Percentiles rank a stretch among this genome's conserved stretches.
These are phyloP conservation scores for Penicillium antarcticum DNA, from an alignment of 495 filamentous ascomycete species.

Conservation along the genomic window DNA sequence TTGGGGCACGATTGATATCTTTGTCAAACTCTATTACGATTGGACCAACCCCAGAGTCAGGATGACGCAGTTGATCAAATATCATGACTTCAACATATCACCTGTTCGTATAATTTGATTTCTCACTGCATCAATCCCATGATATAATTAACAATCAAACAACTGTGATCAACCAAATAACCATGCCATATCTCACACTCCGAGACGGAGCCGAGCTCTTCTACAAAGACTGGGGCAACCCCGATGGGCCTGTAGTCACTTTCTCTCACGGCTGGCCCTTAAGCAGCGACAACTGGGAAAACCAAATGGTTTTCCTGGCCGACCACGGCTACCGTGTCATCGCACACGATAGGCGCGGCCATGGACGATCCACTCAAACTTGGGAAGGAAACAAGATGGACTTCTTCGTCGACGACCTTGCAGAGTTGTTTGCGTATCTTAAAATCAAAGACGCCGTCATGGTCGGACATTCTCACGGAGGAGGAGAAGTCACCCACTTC, in stretches of 20 bases:
- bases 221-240: constrained; percentile 42
- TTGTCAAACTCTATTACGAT: too few species aligned
- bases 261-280: constrained; percentile 44
- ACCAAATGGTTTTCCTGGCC: constrained; percentile 39
- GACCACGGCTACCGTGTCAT: constrained; percentile 36
- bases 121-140: too few species aligned
- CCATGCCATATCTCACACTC: constrained; percentile 27
- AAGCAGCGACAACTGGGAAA: constrained; percentile 40
- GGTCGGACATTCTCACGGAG: constrained; percentile 42
- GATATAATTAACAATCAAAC: too few species aligned
- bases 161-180: neutral
- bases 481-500: constrained; percentile 37
- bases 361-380: constrained; percentile 39
- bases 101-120: too few species aligned
- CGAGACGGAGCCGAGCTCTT: constrained; percentile 33
- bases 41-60: too few species aligned
- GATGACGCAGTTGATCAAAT: too few species aligned
- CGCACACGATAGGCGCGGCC: constrained; percentile 42
- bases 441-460: constrained; percentile 30
- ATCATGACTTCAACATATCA: too few species aligned
- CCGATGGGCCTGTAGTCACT: constrained; percentile 21
- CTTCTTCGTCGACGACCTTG: constrained; percentile 34
- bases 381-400: constrained; percentile 41
- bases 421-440: constrained; percentile 32
- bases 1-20: too few species aligned